A percentile compares a stretch with the other conserved stretches of the same genome.
These are phyloP conservation scores for Mollisiaceae sp. DNA, from an alignment of 2,329 filamentous ascomycete species.

Conservation along the genomic window DNA sequence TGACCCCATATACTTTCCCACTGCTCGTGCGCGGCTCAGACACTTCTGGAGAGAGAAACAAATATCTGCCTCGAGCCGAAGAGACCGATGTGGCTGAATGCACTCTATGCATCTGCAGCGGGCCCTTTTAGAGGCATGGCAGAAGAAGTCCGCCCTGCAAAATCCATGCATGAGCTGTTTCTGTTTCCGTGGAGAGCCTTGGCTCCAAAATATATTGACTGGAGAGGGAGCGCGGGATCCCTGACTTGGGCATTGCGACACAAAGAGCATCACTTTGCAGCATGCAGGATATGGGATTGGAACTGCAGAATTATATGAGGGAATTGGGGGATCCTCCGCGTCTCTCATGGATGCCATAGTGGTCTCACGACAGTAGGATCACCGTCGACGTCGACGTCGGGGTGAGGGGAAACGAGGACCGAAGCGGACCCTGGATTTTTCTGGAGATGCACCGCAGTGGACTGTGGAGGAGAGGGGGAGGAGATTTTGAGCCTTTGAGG, in stretches of 20 bases:
- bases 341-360: not conserved
- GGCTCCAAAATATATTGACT: constrained; percentile 5
- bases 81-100: constrained; percentile 24
- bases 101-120: not conserved
- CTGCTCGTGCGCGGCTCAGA: not conserved
- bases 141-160: not conserved
- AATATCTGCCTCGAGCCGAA: constrained; percentile 10
- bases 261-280: not conserved
- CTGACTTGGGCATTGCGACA: not conserved
- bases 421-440: not conserved
- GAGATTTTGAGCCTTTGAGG: not conserved
- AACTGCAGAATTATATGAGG: constrained; percentile 2
- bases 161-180: constrained; percentile 2
- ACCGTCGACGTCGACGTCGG: not conserved
- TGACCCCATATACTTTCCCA: not conserved
- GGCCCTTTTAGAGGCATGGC: not conserved
- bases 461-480: not conserved
- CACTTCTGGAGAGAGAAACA: not conserved
- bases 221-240: constrained; percentile 7
- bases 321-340: not conserved
- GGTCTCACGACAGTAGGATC: not conserved
- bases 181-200: not conserved
- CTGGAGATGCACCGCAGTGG: not conserved
- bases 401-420: constrained; percentile 1
- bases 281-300: constrained; percentile 7